Evolutionary conservation across 768 basidiomycete genomes (phyloP), one percentile per base, ranked within the genome.

Genomic region (Auricularia auricula-judae): DNA sequence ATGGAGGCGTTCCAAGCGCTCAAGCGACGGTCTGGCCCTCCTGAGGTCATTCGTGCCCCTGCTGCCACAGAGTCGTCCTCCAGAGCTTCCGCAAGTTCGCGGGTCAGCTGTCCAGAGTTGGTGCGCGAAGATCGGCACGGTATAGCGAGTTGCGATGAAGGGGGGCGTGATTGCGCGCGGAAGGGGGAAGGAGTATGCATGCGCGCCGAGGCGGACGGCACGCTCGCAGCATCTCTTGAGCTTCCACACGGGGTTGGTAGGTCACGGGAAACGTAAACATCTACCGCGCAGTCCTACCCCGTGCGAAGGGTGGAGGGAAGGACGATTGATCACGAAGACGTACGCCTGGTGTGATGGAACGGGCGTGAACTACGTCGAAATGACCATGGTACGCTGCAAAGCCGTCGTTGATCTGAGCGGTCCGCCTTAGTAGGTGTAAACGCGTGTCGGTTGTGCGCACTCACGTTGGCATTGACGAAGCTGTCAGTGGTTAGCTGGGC

Each of bases 351-450:
- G 63, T 60, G 12, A 62, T 63, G 53, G 65, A 63, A 42, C 67
- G 65, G 18, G 60, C 65, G 36, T 67, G 67, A 3, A 67, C 67
- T 8, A 67, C 36, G n/a, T 66, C 63, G 63, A 67, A 67, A 4
- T 21, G 33, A 1, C 59, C 47, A 11, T 63, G 35, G 53, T 67
- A 66, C 34, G 65, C 62, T 18, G 58, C 43, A 21, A 67, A 36
- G n/a, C 60, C 51, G 44, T 53, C 59, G 8, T 39, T 62, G 5
- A 62, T 61, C 36, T 65, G 33, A 29, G 29, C 21, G 43, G 23
- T 18, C 36, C 43, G 23, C 44, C 44, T 34, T 2, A 61, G 21
- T 56, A n/a, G 21, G 23, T 33, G 33, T 29, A 29, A 33, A 61
- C 11, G 18, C 5, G 18, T 0, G 47, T 4, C 47, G 14, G 14